phyloP scores from a whole-genome alignment of 2,329 filamentous ascomycete genomes.

The Microcyclospora tardicrescens region DNA sequence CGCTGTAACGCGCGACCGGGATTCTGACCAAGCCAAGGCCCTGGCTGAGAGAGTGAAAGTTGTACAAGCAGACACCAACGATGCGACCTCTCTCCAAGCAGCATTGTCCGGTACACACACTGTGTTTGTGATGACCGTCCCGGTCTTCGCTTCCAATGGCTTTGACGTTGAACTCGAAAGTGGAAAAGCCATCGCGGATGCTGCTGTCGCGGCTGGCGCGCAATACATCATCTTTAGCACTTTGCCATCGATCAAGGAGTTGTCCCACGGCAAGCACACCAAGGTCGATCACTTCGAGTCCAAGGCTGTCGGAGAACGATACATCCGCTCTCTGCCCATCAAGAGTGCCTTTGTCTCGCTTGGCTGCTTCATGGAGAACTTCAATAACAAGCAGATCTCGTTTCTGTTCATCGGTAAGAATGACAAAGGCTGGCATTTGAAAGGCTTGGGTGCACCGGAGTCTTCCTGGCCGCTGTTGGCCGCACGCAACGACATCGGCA shows the following conservation, averaged over 20 bases:
- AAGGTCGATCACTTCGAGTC: constrained; percentile 30
- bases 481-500: constrained; percentile 9
- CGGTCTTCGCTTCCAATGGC: constrained; percentile 10
- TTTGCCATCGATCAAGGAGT: constrained; percentile 22
- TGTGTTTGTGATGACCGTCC: constrained; percentile 24
- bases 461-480: constrained; percentile 9
- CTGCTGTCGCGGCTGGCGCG: constrained; percentile 27
- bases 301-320: constrained; percentile 22
- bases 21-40: constrained; percentile 29
- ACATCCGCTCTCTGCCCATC: constrained; percentile 28
- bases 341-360: constrained; percentile 9
- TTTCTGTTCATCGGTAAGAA: background rate
- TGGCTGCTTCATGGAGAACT: constrained; percentile 12
- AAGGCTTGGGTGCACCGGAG: constrained; percentile 1
- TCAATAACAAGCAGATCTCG: constrained; percentile 2
- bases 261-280: constrained; percentile 29
- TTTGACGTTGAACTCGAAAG: constrained; percentile 36
- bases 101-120: constrained; percentile 34
- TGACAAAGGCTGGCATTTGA: constrained; percentile 2
- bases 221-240: constrained; percentile 26
- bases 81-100: constrained; percentile 29
- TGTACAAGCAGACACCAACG: constrained; percentile 38
- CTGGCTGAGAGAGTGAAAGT: constrained; percentile 35
- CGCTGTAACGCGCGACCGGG: constrained; percentile 39
- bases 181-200: constrained; percentile 43